These are phyloP conservation scores for Yamadazyma ubonensis DNA, from an alignment of 805 yeast species.

Conservation along the genomic window DNA sequence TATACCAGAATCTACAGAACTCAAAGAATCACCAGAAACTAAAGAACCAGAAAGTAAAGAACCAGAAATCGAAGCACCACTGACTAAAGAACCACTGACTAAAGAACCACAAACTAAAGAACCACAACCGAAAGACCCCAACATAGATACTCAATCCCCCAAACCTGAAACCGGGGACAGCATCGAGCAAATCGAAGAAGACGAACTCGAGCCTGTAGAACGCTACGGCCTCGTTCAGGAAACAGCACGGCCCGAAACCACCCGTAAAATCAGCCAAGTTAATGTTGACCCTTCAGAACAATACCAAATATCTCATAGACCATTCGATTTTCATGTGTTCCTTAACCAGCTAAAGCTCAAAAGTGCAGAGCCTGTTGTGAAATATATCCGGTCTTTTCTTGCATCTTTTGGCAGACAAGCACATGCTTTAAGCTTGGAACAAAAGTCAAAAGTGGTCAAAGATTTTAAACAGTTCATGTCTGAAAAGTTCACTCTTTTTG, in stretches of 20 bases:
- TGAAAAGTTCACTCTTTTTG: conserved; percentile 56
- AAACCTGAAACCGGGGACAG: background rate
- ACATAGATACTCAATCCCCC: too few relatives aligned
- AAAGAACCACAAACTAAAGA: too few relatives aligned
- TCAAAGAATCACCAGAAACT: too few relatives aligned
- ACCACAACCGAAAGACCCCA: too few relatives aligned
- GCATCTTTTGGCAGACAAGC: conserved; percentile 66
- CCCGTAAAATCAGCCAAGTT: conserved; percentile 15
- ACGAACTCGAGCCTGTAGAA: conserved; percentile 18
- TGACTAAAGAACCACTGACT: too few relatives aligned
- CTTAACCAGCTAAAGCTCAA: conserved; percentile 66
- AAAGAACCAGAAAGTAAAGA: too few relatives aligned
- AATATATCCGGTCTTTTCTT: conserved; percentile 81
- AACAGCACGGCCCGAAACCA: too few relatives aligned
- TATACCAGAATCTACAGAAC: too few relatives aligned
- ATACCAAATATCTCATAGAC: conserved; percentile 42
- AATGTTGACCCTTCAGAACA: conserved; percentile 33
- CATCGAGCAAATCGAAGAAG: conserved; percentile 11
- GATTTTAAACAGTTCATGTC: conserved; percentile 78
- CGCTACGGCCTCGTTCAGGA: conserved; percentile 20
- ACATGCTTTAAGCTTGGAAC: conserved; percentile 62
- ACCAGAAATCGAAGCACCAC: too few relatives aligned
- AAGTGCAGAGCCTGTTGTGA: conserved; percentile 83
- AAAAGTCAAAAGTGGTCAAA: conserved; percentile 70
- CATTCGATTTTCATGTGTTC: conserved; percentile 84